phyloP scores from a whole-genome alignment of 1,139 yeast genomes.

The Yamadazyma spencermartinsiae region DNA sequence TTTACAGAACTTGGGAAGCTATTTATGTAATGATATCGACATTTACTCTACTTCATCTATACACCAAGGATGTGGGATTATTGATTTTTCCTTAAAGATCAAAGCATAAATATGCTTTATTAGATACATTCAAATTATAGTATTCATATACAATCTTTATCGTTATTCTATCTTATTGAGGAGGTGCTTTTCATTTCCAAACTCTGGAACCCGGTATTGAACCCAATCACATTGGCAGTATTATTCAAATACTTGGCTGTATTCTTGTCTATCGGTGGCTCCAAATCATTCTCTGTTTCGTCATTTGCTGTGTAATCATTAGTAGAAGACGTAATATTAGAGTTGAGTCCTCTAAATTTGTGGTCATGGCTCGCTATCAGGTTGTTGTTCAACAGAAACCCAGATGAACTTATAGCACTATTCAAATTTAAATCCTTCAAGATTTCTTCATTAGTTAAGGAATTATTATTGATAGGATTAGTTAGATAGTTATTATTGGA shows the following conservation, averaged over 20 bases:
- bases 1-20: conserved; percentile 61
- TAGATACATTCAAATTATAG: background rate
- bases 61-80: conserved; percentile 82
- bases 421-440: conserved; percentile 31
- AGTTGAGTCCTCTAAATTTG: conserved; percentile 6
- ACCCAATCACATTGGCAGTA: conserved; percentile 43
- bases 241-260: conserved; percentile 32
- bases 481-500: conserved; percentile 6
- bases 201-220: conserved; percentile 46
- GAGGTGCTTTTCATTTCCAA: conserved; percentile 39
- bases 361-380: conserved; percentile 8
- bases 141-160: background rate
- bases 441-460: conserved; percentile 23
- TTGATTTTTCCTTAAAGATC: conserved; percentile 85
- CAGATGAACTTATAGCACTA: conserved; percentile 29
- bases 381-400: conserved; percentile 29
- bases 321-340: conserved; percentile 6
- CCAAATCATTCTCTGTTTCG: conserved; percentile 3
- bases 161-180: conserved; percentile 31
- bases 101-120: conserved; percentile 27
- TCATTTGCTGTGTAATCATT: background rate
- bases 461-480: conserved; percentile 5
- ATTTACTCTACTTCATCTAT: conserved; percentile 90
- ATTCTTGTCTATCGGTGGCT: conserved; percentile 18
- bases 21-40: conserved; percentile 78